Evolutionary conservation across 257 asterid species (phyloP).

Genomic region (Gardenia jasminoides): DNA sequence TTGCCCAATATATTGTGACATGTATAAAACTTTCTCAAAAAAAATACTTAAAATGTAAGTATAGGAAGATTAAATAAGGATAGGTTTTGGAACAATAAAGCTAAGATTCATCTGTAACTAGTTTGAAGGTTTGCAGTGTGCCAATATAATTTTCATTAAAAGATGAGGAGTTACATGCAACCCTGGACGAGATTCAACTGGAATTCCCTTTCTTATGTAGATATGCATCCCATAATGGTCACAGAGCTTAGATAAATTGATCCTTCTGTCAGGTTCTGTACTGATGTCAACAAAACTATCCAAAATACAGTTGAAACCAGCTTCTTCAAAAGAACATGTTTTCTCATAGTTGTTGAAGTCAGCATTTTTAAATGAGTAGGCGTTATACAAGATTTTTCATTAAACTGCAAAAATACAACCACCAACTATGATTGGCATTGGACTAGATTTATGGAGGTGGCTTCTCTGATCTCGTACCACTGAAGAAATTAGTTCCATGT

Average conservation of each 20-base stretch:
- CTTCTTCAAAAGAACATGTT: not conserved
- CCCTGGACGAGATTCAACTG: not conserved
- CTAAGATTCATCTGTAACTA: not conserved
- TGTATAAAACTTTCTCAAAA: no score
- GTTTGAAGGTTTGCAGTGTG: not conserved
- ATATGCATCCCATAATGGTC: not conserved
- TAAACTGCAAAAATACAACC: constrained; percentile 21
- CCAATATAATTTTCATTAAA: no score
- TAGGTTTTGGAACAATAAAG: no score
- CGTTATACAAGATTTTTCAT: constrained; percentile 17
- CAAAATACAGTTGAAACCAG: not conserved
- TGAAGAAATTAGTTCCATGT: constrained; percentile 17
- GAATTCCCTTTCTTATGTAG: not conserved
- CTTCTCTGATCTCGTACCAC: constrained; percentile 16
- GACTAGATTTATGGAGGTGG: constrained; percentile 5
- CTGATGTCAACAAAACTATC: not conserved
- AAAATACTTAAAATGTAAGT: no score
- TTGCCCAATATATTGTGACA: no score
- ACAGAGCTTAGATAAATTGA: not conserved
- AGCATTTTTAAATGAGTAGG: not conserved
- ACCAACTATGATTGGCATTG: constrained; percentile 15
- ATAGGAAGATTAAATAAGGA: no score
- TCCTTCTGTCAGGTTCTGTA: not conserved
- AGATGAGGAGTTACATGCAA: not conserved
- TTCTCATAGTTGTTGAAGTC: not conserved